Conservation (phyloP, 177 flowering plant species). For the Vitis hybrid region DNA sequence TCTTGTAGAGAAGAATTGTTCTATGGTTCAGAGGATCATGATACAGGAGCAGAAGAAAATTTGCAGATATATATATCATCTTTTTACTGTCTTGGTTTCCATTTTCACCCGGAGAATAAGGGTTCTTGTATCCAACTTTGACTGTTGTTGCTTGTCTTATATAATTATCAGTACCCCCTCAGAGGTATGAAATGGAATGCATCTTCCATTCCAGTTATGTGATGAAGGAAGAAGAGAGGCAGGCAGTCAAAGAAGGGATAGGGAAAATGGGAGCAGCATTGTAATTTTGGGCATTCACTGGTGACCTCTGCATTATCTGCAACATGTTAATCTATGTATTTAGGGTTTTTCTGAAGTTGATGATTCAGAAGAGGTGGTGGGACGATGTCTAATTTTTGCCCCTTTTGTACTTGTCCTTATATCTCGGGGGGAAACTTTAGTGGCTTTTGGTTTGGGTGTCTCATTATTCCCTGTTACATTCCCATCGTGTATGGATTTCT, state of each 20-base stretch:
- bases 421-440: slow-evolving; percentile 12
- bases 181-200: slow-evolving; percentile 19
- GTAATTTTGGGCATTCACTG: slow-evolving; percentile 1
- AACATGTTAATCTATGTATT: slow-evolving; percentile 23
- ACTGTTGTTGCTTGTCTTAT: slow-evolving; percentile 23
- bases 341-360: slow-evolving; percentile 18
- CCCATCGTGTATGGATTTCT: slow-evolving; percentile 22
- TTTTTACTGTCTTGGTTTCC: slow-evolving; percentile 16
- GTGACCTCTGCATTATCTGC: slow-evolving; percentile 10
- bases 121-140: slow-evolving; percentile 26
- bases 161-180: slow-evolving; percentile 10
- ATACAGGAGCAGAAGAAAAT: slow-evolving; percentile 4
- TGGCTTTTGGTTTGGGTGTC: slow-evolving; percentile 27
- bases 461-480: slow-evolving; percentile 16
- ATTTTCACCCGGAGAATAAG: slow-evolving; percentile 21
- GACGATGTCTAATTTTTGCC: slow-evolving; percentile 28
- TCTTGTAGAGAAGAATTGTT: not conserved
- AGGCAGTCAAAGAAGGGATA: slow-evolving; percentile 14
- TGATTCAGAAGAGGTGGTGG: slow-evolving; percentile 7
- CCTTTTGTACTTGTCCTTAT: slow-evolving; percentile 6
- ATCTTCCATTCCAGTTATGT: slow-evolving; percentile 11
- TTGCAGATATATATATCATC: slow-evolving; percentile 11
- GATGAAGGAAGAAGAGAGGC: not conserved
- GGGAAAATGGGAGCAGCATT: not conserved
- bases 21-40: slow-evolving; percentile 9